phyloP scores from a whole-genome alignment of 306 rosid species.

The Prunus mongolica region DNA sequence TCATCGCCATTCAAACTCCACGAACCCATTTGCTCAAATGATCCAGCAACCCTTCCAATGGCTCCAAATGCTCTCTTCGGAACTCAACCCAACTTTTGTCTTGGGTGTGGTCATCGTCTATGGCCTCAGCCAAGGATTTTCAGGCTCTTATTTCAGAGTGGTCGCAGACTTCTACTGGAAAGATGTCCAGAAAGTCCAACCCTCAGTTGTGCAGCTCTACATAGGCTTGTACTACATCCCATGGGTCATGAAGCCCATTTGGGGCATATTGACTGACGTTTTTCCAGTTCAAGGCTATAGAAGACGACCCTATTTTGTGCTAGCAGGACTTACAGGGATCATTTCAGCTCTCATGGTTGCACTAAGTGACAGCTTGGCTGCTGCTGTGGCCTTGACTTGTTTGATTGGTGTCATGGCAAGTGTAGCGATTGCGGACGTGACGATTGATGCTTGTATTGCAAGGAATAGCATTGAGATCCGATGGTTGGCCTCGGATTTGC shows the following conservation, averaged over 20 bases:
- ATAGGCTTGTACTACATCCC: slow-evolving; percentile 57
- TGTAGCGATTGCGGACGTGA: slow-evolving; percentile 65
- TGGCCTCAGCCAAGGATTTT: slow-evolving; percentile 67
- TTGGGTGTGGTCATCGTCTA: slow-evolving; percentile 45
- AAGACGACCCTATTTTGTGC: slow-evolving; percentile 50
- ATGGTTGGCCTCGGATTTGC: slow-evolving; percentile 60
- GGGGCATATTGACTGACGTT: slow-evolving; percentile 69
- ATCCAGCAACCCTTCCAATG: slow-evolving; percentile 42
- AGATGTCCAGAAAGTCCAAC: slow-evolving; percentile 62
- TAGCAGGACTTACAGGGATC: slow-evolving; percentile 44
- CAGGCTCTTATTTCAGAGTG: slow-evolving; percentile 51
- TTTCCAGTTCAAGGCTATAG: slow-evolving; percentile 50
- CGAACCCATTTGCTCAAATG: background rate
- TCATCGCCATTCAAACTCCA: background rate
- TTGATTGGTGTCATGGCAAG: slow-evolving; percentile 53
- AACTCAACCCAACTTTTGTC: slow-evolving; percentile 43
- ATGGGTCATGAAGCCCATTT: slow-evolving; percentile 66
- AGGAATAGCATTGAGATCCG: slow-evolving; percentile 56
- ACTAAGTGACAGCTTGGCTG: slow-evolving; percentile 7
- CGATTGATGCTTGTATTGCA: slow-evolving; percentile 76
- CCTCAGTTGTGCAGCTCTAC: slow-evolving; percentile 55
- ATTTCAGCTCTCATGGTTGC: slow-evolving; percentile 35
- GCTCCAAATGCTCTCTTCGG: slow-evolving; percentile 40
- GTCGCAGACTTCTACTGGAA: slow-evolving; percentile 75
- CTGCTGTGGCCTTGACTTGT: slow-evolving; percentile 33